Percentiles rank a stretch among this genome's conserved stretches.
phyloP scores from a whole-genome alignment of 2,329 filamentous ascomycete species.

The Verticillium tricorpus region DNA sequence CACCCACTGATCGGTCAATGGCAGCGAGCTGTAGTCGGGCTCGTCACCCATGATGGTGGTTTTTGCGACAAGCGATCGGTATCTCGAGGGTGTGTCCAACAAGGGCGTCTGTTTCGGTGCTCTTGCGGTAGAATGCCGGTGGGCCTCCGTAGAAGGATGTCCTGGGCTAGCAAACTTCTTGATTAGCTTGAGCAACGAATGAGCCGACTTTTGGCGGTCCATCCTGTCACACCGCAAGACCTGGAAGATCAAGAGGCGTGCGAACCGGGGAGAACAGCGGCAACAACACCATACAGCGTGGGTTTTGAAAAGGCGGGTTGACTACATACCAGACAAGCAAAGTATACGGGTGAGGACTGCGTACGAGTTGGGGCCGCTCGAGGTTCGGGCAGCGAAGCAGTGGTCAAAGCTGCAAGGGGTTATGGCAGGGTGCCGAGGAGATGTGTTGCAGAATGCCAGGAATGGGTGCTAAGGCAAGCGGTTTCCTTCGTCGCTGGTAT shows the following conservation, averaged over 20 bases:
- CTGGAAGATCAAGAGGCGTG: not conserved
- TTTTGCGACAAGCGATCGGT: not conserved
- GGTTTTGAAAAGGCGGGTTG: not conserved
- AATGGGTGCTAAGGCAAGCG: not conserved
- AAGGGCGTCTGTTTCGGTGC: not conserved
- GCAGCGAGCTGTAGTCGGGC: slow-evolving; percentile 77
- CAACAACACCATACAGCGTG: not conserved
- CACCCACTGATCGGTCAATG: slow-evolving; percentile 72
- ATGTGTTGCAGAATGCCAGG: not conserved
- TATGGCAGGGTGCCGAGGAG: not conserved
- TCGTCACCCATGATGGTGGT: slow-evolving; percentile 69
- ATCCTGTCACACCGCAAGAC: not conserved
- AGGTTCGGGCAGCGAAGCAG: not conserved
- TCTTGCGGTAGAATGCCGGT: not conserved
- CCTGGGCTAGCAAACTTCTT: not conserved
- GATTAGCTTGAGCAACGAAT: not conserved
- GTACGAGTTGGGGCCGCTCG: not conserved
- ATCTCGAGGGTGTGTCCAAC: not conserved
- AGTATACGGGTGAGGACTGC: not conserved
- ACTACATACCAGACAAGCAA: not conserved
- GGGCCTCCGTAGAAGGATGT: not conserved
- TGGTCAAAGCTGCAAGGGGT: not conserved
- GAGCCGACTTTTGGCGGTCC: not conserved
- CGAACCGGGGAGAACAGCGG: not conserved
- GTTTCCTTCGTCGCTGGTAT: not conserved